Base-by-base conservation (phyloP, 768 basidiomycete species). In the Chiua virens region DNA sequence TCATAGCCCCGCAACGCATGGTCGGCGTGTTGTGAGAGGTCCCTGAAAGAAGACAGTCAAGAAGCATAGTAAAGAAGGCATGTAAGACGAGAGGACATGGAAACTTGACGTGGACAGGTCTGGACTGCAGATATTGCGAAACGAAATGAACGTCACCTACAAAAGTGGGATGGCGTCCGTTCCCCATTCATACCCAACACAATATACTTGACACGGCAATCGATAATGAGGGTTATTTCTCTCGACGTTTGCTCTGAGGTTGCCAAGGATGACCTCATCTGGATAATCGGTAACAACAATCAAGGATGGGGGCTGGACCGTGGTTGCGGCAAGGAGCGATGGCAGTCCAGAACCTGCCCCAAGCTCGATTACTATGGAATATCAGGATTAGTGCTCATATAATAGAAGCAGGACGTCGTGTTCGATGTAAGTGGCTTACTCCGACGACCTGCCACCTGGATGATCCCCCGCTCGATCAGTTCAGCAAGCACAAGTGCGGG, bases 271-370 rank as follows among this genome's bases (percentile, higher is more conserved):
- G 5, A 65, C 68, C 3, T 76, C 70, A 58, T 88, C 85, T 1
- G 86, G 85, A 63, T 87, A 85, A 63, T 92, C 87, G 4, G 84
- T 87, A 20, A 76, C 73, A 14, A 86, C 79, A 34, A 86, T 71
- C 32, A 82, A 67, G 10, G 75, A 68, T 4, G 85, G 83, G 3
- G 79, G 70, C 4, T 68, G 57, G 3, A 67, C 50, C 10, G 71
- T 59, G 8, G 75, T 79, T 37, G 82, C 73, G 32, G 81, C 58
- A 2, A 90, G 72, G 2, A 89, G 69, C 0, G 84, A 87, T 5
- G 86, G 87, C 8, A 91, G 64, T 17, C 80, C 86, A 40, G 80
- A 77, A 7, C 88, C 86, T 8, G 86, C 79, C 3, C 85, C 86
- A 4, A 89, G 77, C 63, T 90, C 88, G n/a, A 89, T 60, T 2